phyloP scores from a whole-genome alignment of 495 filamentous ascomycete genomes.

The Staphylotrichum longicolle region DNA sequence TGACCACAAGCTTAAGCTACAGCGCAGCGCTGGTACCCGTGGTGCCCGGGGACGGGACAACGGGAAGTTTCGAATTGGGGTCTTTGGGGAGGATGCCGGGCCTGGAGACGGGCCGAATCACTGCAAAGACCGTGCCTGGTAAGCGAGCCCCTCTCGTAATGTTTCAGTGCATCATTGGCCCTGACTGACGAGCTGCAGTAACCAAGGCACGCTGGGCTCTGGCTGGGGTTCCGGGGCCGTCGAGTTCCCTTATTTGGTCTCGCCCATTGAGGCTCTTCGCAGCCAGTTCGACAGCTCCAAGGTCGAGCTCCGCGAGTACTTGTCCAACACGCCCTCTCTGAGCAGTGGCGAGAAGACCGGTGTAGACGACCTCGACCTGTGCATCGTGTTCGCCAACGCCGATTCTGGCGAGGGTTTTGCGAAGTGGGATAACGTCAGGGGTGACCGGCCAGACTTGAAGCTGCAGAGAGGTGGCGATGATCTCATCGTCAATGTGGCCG shows the following conservation, averaged over 20 bases:
- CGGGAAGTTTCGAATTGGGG: constrained; percentile 59
- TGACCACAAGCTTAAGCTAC: constrained; percentile 32
- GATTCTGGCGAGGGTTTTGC: constrained; percentile 67
- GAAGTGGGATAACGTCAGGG: constrained; percentile 59
- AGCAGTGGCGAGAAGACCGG: constrained; percentile 24
- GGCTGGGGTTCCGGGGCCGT: constrained; percentile 93
- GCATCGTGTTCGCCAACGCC: constrained; percentile 62
- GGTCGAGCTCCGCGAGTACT: constrained; percentile 58
- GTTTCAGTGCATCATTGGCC: background rate
- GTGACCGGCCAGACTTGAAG: constrained; percentile 79
- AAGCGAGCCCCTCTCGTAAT: background rate
- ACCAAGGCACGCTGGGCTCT: constrained; percentile 76
- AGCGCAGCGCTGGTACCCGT: constrained; percentile 10
- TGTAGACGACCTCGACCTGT: constrained; percentile 60
- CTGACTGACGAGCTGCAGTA: constrained; percentile 34
- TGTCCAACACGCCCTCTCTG: constrained; percentile 53
- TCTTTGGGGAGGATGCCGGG: constrained; percentile 85
- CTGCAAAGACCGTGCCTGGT: constrained; percentile 62
- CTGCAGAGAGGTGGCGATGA: constrained; percentile 75
- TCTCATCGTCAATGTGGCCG: constrained; percentile 68
- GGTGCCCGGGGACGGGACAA: constrained; percentile 1
- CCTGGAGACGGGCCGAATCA: constrained; percentile 67
- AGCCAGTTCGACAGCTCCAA: constrained; percentile 56
- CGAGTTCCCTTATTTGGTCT: constrained; percentile 78
- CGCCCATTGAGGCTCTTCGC: constrained; percentile 65